These are phyloP conservation scores for Lepidium aucheri DNA, from an alignment of 345 rosid genomes.

Conservation along the genomic window DNA sequence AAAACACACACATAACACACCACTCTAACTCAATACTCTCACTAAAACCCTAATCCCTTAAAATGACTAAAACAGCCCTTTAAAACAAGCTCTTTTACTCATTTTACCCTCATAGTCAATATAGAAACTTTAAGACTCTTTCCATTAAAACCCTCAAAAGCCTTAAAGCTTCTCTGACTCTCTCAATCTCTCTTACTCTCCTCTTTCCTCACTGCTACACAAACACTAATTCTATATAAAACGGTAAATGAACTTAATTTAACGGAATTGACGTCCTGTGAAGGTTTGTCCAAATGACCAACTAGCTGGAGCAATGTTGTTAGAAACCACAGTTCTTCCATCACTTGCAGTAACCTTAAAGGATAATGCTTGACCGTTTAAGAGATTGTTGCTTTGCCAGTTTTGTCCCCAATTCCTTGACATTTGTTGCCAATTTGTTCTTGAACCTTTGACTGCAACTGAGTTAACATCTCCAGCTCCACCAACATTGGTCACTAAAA, in stretches of 20 bases:
- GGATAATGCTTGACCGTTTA: conserved; percentile 45
- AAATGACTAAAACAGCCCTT: conserved; percentile 26
- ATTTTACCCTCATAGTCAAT: conserved; percentile 2
- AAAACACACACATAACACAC: background rate
- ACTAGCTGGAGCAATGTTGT: conserved; percentile 34
- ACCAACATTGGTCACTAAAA: conserved; percentile 51
- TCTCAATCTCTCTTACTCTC: background rate
- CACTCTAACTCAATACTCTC: background rate
- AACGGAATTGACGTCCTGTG: conserved; percentile 35
- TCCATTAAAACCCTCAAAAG: conserved; percentile 20
- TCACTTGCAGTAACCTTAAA: conserved; percentile 44
- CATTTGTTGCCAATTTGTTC: conserved; percentile 45
- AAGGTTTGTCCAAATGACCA: conserved; percentile 59
- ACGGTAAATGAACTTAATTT: background rate
- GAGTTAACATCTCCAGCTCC: conserved; percentile 45
- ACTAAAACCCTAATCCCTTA: conserved; percentile 7
- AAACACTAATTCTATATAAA: conserved; percentile 14
- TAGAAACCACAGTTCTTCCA: conserved; percentile 32
- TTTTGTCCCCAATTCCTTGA: conserved; percentile 63
- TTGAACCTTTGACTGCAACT: conserved; percentile 44
- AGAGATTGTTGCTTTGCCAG: conserved; percentile 45
- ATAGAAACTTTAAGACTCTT: conserved; percentile 4
- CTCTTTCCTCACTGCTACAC: conserved; percentile 1
- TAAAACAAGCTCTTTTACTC: conserved; percentile 16
- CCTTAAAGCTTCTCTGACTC: background rate